A percentile compares a stretch with the other conserved stretches of the same genome.
phyloP scores from a whole-genome alignment of 2,329 filamentous ascomycete species.

The Knufia petricola region DNA sequence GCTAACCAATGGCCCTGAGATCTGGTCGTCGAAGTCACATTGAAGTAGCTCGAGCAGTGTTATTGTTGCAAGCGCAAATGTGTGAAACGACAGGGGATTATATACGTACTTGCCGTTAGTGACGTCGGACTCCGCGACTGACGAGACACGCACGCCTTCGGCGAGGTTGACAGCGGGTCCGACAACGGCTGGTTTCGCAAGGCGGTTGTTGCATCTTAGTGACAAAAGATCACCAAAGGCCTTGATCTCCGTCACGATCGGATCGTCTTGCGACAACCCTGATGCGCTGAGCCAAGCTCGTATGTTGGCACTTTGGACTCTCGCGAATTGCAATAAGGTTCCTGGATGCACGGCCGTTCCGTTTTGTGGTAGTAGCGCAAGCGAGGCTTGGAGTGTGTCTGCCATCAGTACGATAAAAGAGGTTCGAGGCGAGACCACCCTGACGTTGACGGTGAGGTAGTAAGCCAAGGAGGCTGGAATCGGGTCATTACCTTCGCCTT shows the following conservation, averaged over 20 bases:
- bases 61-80: conserved; percentile 12
- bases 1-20: not conserved
- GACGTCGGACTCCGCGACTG: not conserved
- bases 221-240: conserved; percentile 8
- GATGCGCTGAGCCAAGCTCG: not conserved
- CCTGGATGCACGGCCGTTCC: not conserved
- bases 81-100: conserved; percentile 15
- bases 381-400: not conserved
- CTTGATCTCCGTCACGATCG: conserved; percentile 9
- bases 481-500: conserved; percentile 2
- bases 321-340: not conserved
- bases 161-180: conserved; percentile 2
- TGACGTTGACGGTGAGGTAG: not conserved
- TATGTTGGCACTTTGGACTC: not conserved
- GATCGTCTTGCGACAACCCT: not conserved
- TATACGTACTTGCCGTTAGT: conserved; percentile 2
- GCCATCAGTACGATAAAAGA: not conserved
- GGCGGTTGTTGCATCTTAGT: not conserved
- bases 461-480: not conserved
- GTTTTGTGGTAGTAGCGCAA: not conserved
- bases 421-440: not conserved
- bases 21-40: conserved; percentile 7
- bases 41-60: conserved; percentile 13
- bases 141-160: not conserved
- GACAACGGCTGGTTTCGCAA: not conserved